Base-by-base conservation (phyloP, 129 eudicot genomes). In the Heracleum sosnowskyi region DNA sequence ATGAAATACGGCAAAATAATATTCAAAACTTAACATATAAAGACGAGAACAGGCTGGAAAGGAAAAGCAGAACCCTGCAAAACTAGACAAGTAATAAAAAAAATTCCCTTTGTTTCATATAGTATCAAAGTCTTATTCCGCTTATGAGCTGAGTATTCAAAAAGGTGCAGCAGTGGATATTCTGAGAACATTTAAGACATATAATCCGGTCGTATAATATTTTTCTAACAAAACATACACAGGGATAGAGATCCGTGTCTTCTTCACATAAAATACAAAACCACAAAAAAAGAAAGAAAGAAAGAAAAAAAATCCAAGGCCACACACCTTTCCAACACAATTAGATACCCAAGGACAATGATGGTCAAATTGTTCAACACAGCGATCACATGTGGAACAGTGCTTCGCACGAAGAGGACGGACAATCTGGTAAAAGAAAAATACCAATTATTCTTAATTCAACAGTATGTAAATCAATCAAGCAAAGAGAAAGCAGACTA, bases 271-370 rank as follows among this genome's bases (percentile, higher is more conserved):
- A n/a, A 15, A 49, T 45, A 17, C 11, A 20, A 76, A 35, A 31
- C 20, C 26, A 33, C 15, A 15, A 70, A 66, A 37, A 45, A 37
- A 37, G 4, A 3, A 37, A 37, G 4, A 41, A 62, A 69, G 4
- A 72, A 9, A 71, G 41, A 36, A 45, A 37, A 34, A 53, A 60
- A 12, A 11, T 7, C 24, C 2, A 62, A 51, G 46, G 78, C n/a
- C 41, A 37, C 77, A 26, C 69, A 96, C 97, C 99, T 96, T 96
- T 86, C 97, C 99, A 70, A 96, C 82, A 83, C 99, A 96, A 86
- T 96, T 96, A 80, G 99, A 96, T 40, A 96, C 99, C 99, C 99
- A 96, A 36, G 99, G 99, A 81, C 99, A 92, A 83, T 96, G 99
- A 86, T 96, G 99, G 85, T 96, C 99, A 89, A 96, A 96, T 79